A percentile compares a stretch with the other conserved stretches of the same genome.
Evolutionary conservation across 2,329 filamentous ascomycete genomes (phyloP).

Genomic region (Rasamsonia emersonii): DNA sequence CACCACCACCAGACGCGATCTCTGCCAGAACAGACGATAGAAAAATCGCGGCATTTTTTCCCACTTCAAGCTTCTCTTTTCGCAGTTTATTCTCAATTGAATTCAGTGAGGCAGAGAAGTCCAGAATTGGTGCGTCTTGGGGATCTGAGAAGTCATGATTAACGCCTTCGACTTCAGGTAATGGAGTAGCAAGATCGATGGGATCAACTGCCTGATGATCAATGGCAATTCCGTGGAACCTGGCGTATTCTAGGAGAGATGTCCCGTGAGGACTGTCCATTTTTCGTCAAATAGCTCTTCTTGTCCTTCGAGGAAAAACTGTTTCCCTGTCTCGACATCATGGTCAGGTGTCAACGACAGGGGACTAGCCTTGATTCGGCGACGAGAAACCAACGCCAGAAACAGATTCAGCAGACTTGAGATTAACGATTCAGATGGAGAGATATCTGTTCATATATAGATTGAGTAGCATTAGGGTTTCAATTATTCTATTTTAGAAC

Average conservation of each 20-base stretch:
- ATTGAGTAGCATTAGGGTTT: too few relatives aligned
- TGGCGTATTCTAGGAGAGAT: slow-evolving; percentile 40
- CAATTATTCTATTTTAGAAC: too few relatives aligned
- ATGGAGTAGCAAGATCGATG: slow-evolving; percentile 9
- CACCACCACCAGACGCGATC: slow-evolving; percentile 3
- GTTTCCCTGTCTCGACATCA: too few relatives aligned
- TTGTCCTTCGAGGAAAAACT: too few relatives aligned
- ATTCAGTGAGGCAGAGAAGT: slow-evolving; percentile 9
- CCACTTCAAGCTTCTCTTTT: slow-evolving; percentile 27
- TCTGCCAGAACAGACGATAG: slow-evolving; percentile 21
- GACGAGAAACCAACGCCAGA: too few relatives aligned
- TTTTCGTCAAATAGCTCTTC: too few relatives aligned
- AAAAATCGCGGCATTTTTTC: slow-evolving; percentile 19
- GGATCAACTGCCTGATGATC: slow-evolving; percentile 27
- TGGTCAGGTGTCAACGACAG: too few relatives aligned
- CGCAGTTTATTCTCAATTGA: slow-evolving; percentile 8
- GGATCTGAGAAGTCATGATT: slow-evolving; percentile 14
- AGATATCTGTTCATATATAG: too few relatives aligned
- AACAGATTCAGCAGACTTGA: too few relatives aligned
- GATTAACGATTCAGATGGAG: too few relatives aligned
- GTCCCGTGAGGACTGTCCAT: slow-evolving; percentile 15
- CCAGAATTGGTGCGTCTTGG: slow-evolving; percentile 13
- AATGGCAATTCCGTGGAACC: slow-evolving; percentile 34
- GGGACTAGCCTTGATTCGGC: too few relatives aligned
- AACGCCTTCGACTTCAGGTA: slow-evolving; percentile 6